Base-by-base conservation (phyloP, 768 basidiomycete species). In the Hygrocybe punicea region DNA sequence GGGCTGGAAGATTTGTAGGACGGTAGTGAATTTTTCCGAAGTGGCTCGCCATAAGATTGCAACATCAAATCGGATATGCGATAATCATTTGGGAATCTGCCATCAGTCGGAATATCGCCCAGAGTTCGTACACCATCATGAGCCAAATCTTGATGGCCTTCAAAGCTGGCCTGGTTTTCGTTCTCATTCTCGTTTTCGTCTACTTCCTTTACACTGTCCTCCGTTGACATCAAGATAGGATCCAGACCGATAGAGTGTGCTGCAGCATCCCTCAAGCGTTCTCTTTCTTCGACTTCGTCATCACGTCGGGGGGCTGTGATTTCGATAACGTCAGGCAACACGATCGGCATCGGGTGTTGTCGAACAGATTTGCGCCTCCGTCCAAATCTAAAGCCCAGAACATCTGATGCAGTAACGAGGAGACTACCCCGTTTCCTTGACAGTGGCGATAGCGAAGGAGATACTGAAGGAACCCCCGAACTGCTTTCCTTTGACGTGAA, bases 241-340 rank as follows among this genome's bases (percentile, higher is more conserved):
- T 76, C 80, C 33, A 91, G 74, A 6, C 90, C 90, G 47, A 92
- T 84, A 11, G 86, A 82, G 63, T 89, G 84, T 0, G 89, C 90
- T 16, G 90, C 90, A 37, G 81, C 84, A 54, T 87, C 85, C 33
- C 88, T 76, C 33, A 92, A 72, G n/a, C 87, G 81, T 60, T 87
- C 82, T 9, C 90, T 81, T 63, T 91, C 89, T 64, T 86, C 84
- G 48, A 81, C 77, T 63, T 91, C 89, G 45, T 76, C 80, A 60
- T 87, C 83, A 47, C 76, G 73, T 46, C 71, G 71, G 40, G 70
- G 75, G 8, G 81, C 82, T 47, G 72, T 78, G 50, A 91, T 89
- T 67, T 91, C 88, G 56, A 91, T 86, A 50, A 91, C 85, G 37
- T 82, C 87, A 16, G 87, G 82, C 51, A 87, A 72, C 40, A 85